Percentiles rank a stretch among this genome's conserved stretches.
Evolutionary conservation across 73 alveolate species (phyloP).

Genomic region (Symbiodinium natans): DNA sequence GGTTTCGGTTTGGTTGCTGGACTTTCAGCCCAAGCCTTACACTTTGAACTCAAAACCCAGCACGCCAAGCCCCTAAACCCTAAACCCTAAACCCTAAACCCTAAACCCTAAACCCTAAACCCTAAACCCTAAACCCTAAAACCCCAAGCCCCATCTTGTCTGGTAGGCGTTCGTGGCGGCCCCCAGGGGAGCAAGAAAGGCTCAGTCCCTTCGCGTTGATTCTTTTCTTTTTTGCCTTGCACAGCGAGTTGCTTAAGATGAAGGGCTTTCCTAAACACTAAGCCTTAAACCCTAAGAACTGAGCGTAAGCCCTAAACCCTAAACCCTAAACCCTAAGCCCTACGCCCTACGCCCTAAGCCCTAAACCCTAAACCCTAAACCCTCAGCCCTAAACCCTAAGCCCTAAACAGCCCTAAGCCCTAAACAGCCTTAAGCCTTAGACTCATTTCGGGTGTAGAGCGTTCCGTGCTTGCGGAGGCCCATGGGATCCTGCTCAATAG

Average conservation of each 20-base stretch:
- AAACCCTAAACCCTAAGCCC: background rate
- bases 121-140: background rate
- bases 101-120: background rate
- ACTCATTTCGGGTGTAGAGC: too few relatives aligned
- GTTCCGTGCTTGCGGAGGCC: too few relatives aligned
- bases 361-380: background rate
- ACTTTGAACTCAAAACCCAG: background rate
- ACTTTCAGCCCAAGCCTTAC: background rate
- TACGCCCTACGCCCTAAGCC: too few relatives aligned
- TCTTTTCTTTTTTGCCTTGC: too few relatives aligned
- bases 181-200: conserved; percentile 57
- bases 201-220: background rate
- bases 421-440: too few relatives aligned
- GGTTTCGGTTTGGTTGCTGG: too few relatives aligned
- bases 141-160: background rate
- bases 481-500: too few relatives aligned
- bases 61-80: background rate
- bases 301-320: background rate
- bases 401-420: too few relatives aligned
- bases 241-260: background rate
- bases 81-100: background rate
- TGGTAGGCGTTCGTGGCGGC: conserved; percentile 68
- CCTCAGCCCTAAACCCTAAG: background rate
- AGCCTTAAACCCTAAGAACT: background rate
- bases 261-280: background rate